A percentile compares a stretch with the other conserved stretches of the same genome.
phyloP scores from a whole-genome alignment of 2,329 filamentous ascomycete genomes.

The Paramyrothecium roridum region DNA sequence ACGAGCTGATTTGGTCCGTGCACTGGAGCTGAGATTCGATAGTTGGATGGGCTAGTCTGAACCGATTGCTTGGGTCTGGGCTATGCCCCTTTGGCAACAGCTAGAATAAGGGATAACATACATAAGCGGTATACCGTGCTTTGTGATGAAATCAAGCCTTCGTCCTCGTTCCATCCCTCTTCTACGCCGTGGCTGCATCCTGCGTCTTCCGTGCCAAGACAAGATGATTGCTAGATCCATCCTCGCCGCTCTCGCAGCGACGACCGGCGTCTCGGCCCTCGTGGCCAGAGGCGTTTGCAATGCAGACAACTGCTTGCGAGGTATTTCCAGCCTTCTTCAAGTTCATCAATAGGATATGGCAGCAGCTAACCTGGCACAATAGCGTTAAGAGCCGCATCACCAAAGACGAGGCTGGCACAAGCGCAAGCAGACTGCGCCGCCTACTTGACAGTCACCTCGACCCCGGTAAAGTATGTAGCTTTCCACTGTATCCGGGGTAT shows the following conservation, averaged over 20 bases:
- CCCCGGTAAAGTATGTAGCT: conserved; percentile 9
- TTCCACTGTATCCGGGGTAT: too few relatives aligned
- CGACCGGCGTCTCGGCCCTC: too few relatives aligned
- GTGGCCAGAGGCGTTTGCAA: background rate
- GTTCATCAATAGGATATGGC: too few relatives aligned
- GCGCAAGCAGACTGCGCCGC: conserved; percentile 8
- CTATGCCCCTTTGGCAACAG: background rate
- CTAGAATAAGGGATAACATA: background rate
- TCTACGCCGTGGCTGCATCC: background rate
- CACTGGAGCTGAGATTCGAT: background rate
- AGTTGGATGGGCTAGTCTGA: background rate
- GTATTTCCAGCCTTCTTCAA: background rate
- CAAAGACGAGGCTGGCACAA: background rate
- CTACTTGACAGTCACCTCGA: conserved; percentile 12
- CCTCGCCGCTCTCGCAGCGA: too few relatives aligned
- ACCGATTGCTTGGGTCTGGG: background rate
- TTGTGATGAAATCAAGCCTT: background rate
- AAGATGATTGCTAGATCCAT: too few relatives aligned
- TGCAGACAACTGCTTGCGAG: background rate
- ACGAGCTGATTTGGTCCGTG: background rate
- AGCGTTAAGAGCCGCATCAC: background rate
- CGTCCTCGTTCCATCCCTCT: background rate
- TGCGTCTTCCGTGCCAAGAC: background rate
- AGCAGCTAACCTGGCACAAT: too few relatives aligned
- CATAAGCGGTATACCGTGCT: background rate